Percentiles rank a stretch among this genome's conserved stretches.
These are phyloP conservation scores for Suillus subaureus DNA, from an alignment of 768 basidiomycete genomes.

Conservation along the genomic window DNA sequence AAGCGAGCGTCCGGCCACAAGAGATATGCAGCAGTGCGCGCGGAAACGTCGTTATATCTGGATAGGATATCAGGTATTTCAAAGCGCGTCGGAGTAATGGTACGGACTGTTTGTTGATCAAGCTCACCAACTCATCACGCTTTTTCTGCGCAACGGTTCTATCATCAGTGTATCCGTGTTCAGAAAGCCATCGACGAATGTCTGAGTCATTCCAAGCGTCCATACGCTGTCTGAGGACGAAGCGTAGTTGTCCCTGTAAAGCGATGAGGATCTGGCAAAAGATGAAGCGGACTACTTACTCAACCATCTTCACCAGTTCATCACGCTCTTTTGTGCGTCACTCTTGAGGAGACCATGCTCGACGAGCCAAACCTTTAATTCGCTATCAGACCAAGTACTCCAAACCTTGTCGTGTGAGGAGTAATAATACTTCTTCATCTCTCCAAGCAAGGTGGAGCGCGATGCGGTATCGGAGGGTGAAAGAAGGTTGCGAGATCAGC, in stretches of 20 bases:
- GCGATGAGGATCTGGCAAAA: not conserved
- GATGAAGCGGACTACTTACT: constrained; percentile 41
- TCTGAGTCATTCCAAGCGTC: constrained; percentile 73
- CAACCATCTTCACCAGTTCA: constrained; percentile 74
- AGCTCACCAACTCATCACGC: constrained; percentile 73
- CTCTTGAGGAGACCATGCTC: constrained; percentile 72
- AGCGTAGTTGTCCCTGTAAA: constrained; percentile 64
- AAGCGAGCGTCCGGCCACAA: constrained; percentile 93
- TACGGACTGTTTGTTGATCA: constrained; percentile 71
- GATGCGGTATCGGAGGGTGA: constrained; percentile 56
- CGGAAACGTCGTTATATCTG: constrained; percentile 56
- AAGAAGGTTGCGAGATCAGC: constrained; percentile 77
- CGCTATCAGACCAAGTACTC: constrained; percentile 74
- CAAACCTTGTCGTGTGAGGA: constrained; percentile 54
- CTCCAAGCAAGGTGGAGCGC: constrained; percentile 54
- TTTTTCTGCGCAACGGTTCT: constrained; percentile 57
- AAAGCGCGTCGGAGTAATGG: constrained; percentile 3
- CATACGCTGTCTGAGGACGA: constrained; percentile 62
- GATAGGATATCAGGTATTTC: not conserved
- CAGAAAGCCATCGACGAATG: constrained; percentile 71
- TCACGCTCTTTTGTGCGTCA: constrained; percentile 67
- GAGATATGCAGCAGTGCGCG: constrained; percentile 64
- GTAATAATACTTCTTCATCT: constrained; percentile 85
- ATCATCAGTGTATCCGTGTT: constrained; percentile 63
- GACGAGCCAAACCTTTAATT: constrained; percentile 80